Percentiles rank a stretch among this genome's conserved stretches.
phyloP scores from a whole-genome alignment of 2,329 filamentous ascomycete species.

The Raffaelea deltoideospora region DNA sequence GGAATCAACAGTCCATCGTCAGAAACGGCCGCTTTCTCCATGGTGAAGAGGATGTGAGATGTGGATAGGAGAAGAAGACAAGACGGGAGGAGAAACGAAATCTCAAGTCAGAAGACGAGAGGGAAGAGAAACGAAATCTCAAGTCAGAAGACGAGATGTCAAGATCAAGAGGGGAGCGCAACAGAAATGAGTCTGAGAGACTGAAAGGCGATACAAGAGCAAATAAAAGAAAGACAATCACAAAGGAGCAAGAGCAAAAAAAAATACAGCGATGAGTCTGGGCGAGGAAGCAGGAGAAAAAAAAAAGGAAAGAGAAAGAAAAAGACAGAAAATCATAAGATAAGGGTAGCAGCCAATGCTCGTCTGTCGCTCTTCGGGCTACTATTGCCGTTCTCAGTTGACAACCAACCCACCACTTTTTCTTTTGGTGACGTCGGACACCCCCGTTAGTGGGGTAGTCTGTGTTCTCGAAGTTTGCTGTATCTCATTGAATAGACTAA shows the following conservation, averaged over 20 bases:
- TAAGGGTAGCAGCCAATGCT: no score
- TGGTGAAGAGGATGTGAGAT: slow-evolving; percentile 8
- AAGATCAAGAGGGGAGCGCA: background rate
- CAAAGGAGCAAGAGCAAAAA: no score
- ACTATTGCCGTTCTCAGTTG: no score
- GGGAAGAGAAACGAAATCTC: background rate
- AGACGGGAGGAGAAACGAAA: background rate
- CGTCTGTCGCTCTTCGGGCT: no score
- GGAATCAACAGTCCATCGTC: slow-evolving; percentile 14
- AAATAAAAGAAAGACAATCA: no score
- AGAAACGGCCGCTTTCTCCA: slow-evolving; percentile 18
- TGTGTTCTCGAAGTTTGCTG: no score
- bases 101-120: background rate
- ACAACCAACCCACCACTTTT: no score
- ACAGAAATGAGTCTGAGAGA: no score
- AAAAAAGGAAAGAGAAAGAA: background rate
- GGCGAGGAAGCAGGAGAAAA: background rate
- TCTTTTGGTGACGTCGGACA: no score
- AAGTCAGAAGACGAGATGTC: background rate
- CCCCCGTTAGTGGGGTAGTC: no score
- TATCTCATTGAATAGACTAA: no score
- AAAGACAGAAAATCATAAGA: background rate
- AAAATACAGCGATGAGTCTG: background rate
- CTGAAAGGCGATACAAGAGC: no score
- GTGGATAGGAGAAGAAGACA: background rate